These are phyloP conservation scores for Hymenoscyphus occultus DNA, from an alignment of 2,329 filamentous ascomycete species.

Conservation along the genomic window DNA sequence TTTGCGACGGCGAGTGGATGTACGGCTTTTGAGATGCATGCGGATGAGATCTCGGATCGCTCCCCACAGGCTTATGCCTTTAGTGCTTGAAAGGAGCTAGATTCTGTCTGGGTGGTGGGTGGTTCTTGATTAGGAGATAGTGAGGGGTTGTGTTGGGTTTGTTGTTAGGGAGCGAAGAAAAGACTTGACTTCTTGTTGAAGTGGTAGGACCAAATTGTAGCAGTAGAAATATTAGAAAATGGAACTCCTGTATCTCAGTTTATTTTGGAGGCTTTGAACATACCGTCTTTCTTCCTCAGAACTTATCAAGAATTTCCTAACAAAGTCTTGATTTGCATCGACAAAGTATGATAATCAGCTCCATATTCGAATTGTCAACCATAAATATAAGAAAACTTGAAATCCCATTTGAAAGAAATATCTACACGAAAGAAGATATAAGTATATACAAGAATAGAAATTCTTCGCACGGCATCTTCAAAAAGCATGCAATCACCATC, in stretches of 20 bases:
- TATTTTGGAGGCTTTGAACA: too few relatives aligned
- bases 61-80: neutral
- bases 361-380: too few relatives aligned
- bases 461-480: too few relatives aligned
- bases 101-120: neutral
- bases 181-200: too few relatives aligned
- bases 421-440: neutral
- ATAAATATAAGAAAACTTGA: neutral
- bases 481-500: neutral
- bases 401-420: neutral
- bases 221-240: too few relatives aligned
- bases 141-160: neutral
- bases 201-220: too few relatives aligned
- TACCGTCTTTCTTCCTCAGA: too few relatives aligned
- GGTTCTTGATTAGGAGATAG: neutral
- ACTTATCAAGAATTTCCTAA: too few relatives aligned
- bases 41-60: neutral
- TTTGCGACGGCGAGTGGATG: neutral
- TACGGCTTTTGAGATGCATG: neutral
- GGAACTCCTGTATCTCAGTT: too few relatives aligned
- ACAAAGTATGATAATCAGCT: too few relatives aligned
- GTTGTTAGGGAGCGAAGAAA: too few relatives aligned
- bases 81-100: neutral
- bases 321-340: too few relatives aligned
- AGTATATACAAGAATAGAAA: neutral